Conservation (phyloP, 73 alveolate genomes). For the Breviolum minutum region DNA sequence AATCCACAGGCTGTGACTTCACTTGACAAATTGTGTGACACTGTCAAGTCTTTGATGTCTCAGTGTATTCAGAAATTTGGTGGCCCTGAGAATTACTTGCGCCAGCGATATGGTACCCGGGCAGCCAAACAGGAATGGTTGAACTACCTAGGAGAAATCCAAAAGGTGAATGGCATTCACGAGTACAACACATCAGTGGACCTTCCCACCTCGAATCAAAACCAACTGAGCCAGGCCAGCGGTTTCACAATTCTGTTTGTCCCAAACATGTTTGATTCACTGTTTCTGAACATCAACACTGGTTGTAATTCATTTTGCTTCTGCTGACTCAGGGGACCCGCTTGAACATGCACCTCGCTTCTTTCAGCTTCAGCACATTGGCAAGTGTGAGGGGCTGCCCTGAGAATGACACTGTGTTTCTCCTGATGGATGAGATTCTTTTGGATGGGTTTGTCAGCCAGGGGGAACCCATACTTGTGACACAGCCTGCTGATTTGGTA, state of each 20-base stretch:
- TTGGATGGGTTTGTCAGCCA: background rate
- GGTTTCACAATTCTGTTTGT: background rate
- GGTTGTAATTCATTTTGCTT: background rate
- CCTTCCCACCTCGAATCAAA: background rate
- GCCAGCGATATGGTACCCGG: background rate
- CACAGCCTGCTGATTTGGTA: background rate
- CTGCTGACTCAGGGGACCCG: background rate
- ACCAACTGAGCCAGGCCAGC: background rate
- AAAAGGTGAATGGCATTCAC: background rate
- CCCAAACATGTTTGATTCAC: background rate
- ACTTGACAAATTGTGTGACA: background rate
- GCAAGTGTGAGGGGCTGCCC: background rate
- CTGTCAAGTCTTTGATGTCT: background rate
- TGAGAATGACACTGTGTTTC: background rate
- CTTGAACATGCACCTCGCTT: background rate
- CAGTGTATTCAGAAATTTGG: background rate
- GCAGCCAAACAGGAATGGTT: background rate
- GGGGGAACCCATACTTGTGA: background rate
- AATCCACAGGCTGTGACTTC: background rate
- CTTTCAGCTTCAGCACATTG: background rate
- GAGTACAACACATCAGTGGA: background rate
- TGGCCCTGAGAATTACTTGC: constrained; percentile 13
- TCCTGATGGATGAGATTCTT: background rate
- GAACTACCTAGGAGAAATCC: background rate
- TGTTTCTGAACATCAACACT: background rate